Percentiles rank a stretch among this genome's conserved stretches.
Conservation (phyloP, 1,284 basidiomycete genomes). For the Ustilago xerochloae region DNA sequence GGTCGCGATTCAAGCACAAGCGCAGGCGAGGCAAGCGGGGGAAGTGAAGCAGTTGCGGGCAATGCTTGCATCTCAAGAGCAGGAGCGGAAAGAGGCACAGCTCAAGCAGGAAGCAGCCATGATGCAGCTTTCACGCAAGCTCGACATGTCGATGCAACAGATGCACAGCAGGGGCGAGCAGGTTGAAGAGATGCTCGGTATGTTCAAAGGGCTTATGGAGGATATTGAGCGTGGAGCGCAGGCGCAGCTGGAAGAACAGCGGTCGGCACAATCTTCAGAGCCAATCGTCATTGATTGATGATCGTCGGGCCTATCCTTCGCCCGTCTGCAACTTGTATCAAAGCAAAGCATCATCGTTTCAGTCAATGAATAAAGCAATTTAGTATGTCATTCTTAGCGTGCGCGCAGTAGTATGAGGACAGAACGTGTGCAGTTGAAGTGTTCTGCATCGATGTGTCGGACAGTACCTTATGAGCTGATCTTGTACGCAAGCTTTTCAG, state of each 20-base stretch:
- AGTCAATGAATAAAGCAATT: not conserved
- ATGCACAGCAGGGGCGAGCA: not conserved
- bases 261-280: not conserved
- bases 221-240: slow-evolving; percentile 35
- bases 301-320: not conserved
- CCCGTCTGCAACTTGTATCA: not conserved
- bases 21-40: not conserved
- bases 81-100: not conserved
- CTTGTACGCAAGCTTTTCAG: slow-evolving; percentile 59
- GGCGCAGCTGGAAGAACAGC: slow-evolving; percentile 16
- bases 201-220: slow-evolving; percentile 12
- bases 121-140: not conserved
- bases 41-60: not conserved
- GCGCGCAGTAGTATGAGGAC: no score
- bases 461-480: slow-evolving; percentile 28
- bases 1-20: no score
- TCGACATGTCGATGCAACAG: slow-evolving; percentile 11
- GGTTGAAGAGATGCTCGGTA: slow-evolving; percentile 10
- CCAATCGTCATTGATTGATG: not conserved
- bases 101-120: not conserved
- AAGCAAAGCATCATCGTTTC: not conserved
- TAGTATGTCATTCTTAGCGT: not conserved
- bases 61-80: not conserved
- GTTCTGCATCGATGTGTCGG: not conserved
- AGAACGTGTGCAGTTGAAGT: not conserved